A percentile compares a stretch with the other conserved stretches of the same genome.
phyloP scores from a whole-genome alignment of 2,329 filamentous ascomycete genomes.

The Tetracladium maxilliforme region DNA sequence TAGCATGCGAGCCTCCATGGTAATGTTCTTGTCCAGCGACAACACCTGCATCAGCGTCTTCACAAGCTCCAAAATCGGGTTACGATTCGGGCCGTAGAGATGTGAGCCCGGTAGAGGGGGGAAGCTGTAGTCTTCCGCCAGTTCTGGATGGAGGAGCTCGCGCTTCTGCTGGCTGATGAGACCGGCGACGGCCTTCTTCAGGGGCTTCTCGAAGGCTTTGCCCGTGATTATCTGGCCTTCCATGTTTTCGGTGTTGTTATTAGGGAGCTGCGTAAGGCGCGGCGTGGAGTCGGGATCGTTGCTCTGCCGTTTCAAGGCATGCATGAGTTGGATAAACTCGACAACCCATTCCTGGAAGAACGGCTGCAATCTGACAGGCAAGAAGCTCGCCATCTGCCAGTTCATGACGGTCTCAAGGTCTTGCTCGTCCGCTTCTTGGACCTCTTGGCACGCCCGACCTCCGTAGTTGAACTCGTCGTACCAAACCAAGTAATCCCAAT shows the following conservation, averaged over 20 bases:
- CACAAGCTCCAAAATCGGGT: constrained; percentile 78
- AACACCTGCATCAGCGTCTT: constrained; percentile 90
- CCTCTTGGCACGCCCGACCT: constrained; percentile 76
- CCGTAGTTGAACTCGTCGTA: constrained; percentile 99
- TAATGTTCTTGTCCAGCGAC: constrained; percentile 79
- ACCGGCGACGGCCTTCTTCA: constrained; percentile 74
- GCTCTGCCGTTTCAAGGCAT: constrained; percentile 53
- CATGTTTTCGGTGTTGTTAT: constrained; percentile 40
- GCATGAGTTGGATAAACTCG: constrained; percentile 92
- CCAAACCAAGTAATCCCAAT: constrained; percentile 98
- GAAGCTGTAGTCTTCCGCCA: constrained; percentile 77
- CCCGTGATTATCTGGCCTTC: constrained; percentile 53
- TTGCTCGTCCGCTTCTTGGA: constrained; percentile 63
- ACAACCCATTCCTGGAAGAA: constrained; percentile 87
- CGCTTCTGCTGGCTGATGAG: constrained; percentile 79
- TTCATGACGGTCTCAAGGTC: constrained; percentile 87
- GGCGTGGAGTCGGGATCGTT: constrained; percentile 34
- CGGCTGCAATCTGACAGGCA: constrained; percentile 66
- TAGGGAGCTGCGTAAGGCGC: constrained; percentile 41
- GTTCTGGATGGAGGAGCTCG: constrained; percentile 77
- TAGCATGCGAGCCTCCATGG: constrained; percentile 72
- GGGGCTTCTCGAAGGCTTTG: constrained; percentile 72
- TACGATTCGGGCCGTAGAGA: constrained; percentile 34
- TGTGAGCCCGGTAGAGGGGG: constrained; percentile 65
- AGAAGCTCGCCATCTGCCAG: constrained; percentile 89